phyloP scores from a whole-genome alignment of 345 rosid genomes.

The Camelina neglecta region DNA sequence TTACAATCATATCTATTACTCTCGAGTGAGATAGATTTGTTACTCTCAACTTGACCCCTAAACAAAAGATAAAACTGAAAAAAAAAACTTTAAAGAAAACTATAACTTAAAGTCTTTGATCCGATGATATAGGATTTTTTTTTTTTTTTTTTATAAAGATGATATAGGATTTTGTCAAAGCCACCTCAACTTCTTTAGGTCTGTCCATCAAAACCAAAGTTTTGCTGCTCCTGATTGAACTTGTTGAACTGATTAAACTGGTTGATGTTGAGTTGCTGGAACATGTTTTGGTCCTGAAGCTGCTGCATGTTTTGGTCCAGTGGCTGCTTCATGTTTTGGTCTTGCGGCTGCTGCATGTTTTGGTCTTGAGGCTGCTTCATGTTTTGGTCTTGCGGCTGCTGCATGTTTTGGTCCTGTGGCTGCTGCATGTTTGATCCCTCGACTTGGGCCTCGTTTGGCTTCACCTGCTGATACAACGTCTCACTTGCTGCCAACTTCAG shows the following conservation, averaged over 20 bases:
- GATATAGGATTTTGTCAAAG: not conserved
- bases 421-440: not conserved
- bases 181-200: slow-evolving; percentile 6
- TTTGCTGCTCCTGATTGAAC: not conserved
- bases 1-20: not conserved
- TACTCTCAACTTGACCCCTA: not conserved
- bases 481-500: slow-evolving; percentile 57
- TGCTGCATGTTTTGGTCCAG: not conserved
- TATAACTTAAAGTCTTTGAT: not conserved
- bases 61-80: not conserved
- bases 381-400: not conserved
- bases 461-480: slow-evolving; percentile 2
- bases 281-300: not conserved
- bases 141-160: no score
- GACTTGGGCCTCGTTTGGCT: not conserved
- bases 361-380: not conserved
- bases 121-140: not conserved
- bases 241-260: not conserved
- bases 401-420: not conserved
- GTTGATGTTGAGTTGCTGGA: not conserved
- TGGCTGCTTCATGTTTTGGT: not conserved
- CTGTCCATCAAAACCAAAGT: not conserved
- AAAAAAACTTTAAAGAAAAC: slow-evolving; percentile 8
- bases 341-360: not conserved
- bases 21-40: slow-evolving; percentile 14